These are phyloP conservation scores for Cardamine occulta DNA, from an alignment of 345 rosid species.

Conservation along the genomic window DNA sequence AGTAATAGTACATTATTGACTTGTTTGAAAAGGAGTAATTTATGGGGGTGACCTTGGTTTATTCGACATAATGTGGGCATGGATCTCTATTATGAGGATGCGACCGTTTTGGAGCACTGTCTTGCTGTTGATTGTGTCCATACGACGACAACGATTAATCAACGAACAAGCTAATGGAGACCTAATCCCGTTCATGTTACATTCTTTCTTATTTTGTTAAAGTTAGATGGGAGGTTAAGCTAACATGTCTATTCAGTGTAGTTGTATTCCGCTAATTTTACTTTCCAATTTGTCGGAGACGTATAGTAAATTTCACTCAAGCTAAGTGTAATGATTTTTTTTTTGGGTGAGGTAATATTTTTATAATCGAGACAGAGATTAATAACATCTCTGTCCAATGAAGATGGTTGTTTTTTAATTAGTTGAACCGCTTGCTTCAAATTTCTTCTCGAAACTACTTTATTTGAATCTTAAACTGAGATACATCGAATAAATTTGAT, in stretches of 20 bases:
- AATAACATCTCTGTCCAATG: not conserved
- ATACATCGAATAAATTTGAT: not conserved
- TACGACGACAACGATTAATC: slow-evolving; percentile 3
- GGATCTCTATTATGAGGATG: slow-evolving; percentile 26
- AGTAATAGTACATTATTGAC: not conserved
- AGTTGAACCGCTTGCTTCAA: not conserved
- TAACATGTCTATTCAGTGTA: not conserved
- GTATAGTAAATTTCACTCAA: not conserved
- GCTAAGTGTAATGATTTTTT: not conserved
- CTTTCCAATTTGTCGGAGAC: not conserved
- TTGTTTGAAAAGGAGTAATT: slow-evolving; percentile 23
- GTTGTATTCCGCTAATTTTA: slow-evolving; percentile 7
- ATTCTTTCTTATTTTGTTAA: slow-evolving; percentile 7
- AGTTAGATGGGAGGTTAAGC: slow-evolving; percentile 1
- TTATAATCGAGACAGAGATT: no score
- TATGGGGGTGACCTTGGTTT: slow-evolving; percentile 23
- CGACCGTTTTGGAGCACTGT: slow-evolving; percentile 9
- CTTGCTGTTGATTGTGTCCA: slow-evolving; percentile 16
- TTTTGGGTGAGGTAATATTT: no score
- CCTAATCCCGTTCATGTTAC: slow-evolving; percentile 1
- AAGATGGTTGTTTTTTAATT: not conserved
- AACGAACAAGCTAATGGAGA: slow-evolving; percentile 4
- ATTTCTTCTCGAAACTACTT: not conserved
- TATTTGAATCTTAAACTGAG: not conserved
- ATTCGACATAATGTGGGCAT: slow-evolving; percentile 8